Evolutionary conservation across 495 filamentous ascomycete genomes (phyloP), one percentile per base, ranked within the genome.

Genomic region (Penicillium turbatum): DNA sequence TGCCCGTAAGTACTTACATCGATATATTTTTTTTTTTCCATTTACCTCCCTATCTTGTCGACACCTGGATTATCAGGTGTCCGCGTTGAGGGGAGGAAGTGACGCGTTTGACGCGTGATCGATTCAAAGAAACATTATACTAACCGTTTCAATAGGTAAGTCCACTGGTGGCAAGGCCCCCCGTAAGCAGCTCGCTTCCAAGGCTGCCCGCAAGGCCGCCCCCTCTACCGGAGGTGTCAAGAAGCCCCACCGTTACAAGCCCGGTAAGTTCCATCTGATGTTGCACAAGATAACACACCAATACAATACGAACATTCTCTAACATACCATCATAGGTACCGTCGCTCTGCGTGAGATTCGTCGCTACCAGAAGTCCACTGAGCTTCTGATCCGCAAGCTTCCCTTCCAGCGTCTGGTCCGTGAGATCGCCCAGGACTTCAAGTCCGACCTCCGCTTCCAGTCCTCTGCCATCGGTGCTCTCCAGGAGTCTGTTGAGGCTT

Each of bases 291-390:
- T 41, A 49, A 34, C 43, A 54, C 45, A 21, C 12, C 59, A 26
- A 11, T n/a, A 16, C n/a, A 16, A 13, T 10, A 2, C 0, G 21
- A 38, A 36, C 13, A 17, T 12, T 1, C 8, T 31, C 72, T 82
- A 71, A 77, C 56, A 57, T 17, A 31, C 26, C 24, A 53, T 61
- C 26, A 3, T n/a, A 84, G 84, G 85, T 82, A 99, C 93, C 81
- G 93, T 99, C 87, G 93, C 93, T 92, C 93, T 99, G 67, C 93
- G 93, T 92, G 93, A 99, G 83, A 99, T 99, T 75, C 95, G 93
- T 92, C 93, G 93, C 72, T 99, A 99, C 86, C 93, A 99, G 86
- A 99, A 99, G 86, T 96, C 91, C 64, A 99, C 93, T 68, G 93
- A 99, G 89, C 92, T 99, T 56, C 77, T 99, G 67, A 99, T 99